These are phyloP conservation scores for Penicillium robsamsonii DNA, from an alignment of 495 filamentous ascomycete genomes.

Conservation along the genomic window DNA sequence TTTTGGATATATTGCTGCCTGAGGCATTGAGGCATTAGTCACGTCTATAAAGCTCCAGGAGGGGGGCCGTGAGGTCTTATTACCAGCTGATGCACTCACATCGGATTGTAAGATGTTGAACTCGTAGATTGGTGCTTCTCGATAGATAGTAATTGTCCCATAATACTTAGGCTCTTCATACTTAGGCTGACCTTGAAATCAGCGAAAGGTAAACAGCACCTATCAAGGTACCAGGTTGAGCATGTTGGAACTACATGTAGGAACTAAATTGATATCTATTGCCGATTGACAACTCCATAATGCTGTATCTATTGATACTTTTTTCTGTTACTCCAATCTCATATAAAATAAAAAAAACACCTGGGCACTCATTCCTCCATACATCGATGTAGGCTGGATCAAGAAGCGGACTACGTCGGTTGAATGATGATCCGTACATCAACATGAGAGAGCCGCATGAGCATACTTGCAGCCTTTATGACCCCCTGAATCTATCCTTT, in stretches of 20 bases:
- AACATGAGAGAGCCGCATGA: slow-evolving; percentile 29
- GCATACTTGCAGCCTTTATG: slow-evolving; percentile 6
- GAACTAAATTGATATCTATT: not conserved
- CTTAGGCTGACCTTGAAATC: not conserved
- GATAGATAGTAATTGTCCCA: not conserved
- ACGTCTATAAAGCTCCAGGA: not conserved
- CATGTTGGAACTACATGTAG: not conserved
- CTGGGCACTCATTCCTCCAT: not conserved
- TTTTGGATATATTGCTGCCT: slow-evolving; percentile 17
- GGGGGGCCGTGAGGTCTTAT: not conserved
- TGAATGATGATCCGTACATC: slow-evolving; percentile 30
- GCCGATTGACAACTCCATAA: not conserved
- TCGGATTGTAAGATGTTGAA: not conserved
- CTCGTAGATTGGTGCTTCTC: not conserved
- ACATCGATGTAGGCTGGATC: not conserved
- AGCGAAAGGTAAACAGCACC: not conserved
- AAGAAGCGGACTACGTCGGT: slow-evolving; percentile 20
- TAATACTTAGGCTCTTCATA: not conserved
- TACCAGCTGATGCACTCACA: not conserved
- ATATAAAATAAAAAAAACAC: not conserved
- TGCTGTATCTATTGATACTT: not conserved
- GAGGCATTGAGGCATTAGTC: slow-evolving; percentile 20
- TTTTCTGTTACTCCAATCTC: not conserved
- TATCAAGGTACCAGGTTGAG: not conserved
- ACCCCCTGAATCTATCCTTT: slow-evolving; percentile 47